phyloP scores from a whole-genome alignment of 495 filamentous ascomycete species.

The Terfezia claveryi region DNA sequence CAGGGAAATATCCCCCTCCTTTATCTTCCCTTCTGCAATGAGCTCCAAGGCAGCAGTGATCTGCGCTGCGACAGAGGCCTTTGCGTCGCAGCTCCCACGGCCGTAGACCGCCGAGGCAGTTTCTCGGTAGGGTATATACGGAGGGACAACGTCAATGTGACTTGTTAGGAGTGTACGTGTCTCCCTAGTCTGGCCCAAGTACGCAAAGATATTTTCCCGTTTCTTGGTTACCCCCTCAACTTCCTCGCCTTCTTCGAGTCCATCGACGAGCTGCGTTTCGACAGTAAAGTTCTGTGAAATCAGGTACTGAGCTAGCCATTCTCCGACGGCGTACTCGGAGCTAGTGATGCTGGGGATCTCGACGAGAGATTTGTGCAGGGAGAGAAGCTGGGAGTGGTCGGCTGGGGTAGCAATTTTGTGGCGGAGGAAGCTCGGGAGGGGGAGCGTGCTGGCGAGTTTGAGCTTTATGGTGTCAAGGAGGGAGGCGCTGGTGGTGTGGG shows the following conservation, averaged over 20 bases:
- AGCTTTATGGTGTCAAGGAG: no score
- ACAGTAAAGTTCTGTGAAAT: constrained; percentile 40
- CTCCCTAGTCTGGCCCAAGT: constrained; percentile 31
- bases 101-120: constrained; percentile 36
- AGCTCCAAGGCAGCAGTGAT: constrained; percentile 44
- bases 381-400: constrained; percentile 33
- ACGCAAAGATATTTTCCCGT: constrained; percentile 63
- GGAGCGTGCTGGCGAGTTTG: no score
- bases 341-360: constrained; percentile 53
- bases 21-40: constrained; percentile 24
- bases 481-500: no score
- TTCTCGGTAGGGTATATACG: constrained; percentile 44
- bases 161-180: constrained; percentile 52
- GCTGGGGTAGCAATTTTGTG: neutral
- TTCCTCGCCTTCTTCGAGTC: neutral
- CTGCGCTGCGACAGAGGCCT: constrained; percentile 65
- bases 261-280: constrained; percentile 32
- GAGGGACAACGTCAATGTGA: constrained; percentile 27
- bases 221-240: neutral
- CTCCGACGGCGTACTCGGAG: constrained; percentile 44
- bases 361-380: constrained; percentile 56
- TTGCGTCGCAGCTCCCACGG: constrained; percentile 75
- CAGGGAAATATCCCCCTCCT: constrained; percentile 35
- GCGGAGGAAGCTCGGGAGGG: no score
- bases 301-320: constrained; percentile 49